Conservation (phyloP, 805 yeast genomes). For the Metschnikowia lunata region DNA sequence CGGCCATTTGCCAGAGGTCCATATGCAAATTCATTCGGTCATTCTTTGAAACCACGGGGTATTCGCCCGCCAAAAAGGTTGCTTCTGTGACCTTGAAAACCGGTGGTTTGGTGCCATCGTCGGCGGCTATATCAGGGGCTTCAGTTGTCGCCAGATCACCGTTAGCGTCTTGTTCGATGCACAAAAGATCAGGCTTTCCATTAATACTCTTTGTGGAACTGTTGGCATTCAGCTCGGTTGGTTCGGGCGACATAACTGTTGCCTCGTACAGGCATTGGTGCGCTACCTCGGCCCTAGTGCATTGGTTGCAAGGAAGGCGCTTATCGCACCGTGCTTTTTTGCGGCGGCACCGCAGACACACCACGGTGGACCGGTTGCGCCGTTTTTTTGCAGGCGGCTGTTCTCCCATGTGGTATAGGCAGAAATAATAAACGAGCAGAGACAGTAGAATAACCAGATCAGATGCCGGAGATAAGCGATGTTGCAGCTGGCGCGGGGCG, state of each 20-base stretch:
- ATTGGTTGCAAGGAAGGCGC: constrained; percentile 12
- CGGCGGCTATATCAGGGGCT: too few relatives aligned
- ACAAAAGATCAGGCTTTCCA: too few relatives aligned
- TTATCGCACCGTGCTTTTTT: constrained; percentile 16
- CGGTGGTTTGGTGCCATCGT: too few relatives aligned
- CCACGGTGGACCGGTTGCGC: constrained; percentile 14
- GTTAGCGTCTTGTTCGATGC: too few relatives aligned
- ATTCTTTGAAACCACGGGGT: constrained; percentile 12
- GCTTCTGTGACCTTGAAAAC: too few relatives aligned
- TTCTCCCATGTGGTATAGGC: neutral
- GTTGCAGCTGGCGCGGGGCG: too few relatives aligned
- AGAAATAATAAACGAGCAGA: too few relatives aligned
- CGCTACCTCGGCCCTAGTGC: constrained; percentile 12
- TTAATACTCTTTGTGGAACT: too few relatives aligned
- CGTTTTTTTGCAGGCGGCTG: constrained; percentile 1
- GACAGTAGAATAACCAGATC: too few relatives aligned
- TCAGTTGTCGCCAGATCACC: too few relatives aligned
- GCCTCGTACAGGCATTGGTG: constrained; percentile 12
- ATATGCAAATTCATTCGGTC: constrained; percentile 16
- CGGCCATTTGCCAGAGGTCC: constrained; percentile 5
- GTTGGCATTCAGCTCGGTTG: too few relatives aligned
- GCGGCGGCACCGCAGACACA: constrained; percentile 16
- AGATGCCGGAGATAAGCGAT: too few relatives aligned
- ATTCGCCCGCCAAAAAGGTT: constrained; percentile 9
- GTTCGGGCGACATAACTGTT: neutral